A percentile compares a stretch with the other conserved stretches of the same genome.
phyloP scores from a whole-genome alignment of 306 rosid species.

The Albizia julibrissin region DNA sequence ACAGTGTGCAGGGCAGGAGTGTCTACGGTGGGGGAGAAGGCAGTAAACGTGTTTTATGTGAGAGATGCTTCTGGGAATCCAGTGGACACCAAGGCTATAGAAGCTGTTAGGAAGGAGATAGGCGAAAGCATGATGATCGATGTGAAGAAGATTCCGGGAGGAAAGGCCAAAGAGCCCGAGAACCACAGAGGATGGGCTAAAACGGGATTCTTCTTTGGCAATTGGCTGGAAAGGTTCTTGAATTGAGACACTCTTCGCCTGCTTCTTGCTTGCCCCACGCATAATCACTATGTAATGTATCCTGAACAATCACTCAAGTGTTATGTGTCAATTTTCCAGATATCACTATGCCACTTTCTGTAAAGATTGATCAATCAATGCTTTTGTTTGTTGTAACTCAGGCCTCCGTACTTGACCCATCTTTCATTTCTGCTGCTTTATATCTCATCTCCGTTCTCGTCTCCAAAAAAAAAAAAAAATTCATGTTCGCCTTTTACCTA shows the following conservation, averaged over 20 bases:
- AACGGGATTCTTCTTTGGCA: conserved; percentile 82
- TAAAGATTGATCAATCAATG: conserved; percentile 37
- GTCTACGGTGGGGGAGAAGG: conserved; percentile 77
- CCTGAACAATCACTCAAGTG: conserved; percentile 11
- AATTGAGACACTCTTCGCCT: conserved; percentile 9
- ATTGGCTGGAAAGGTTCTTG: conserved; percentile 76
- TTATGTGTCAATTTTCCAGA: conserved; percentile 1
- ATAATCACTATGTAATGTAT: conserved; percentile 31
- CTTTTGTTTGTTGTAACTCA: conserved; percentile 32
- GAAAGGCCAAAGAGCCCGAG: conserved; percentile 57
- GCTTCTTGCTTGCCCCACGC: conserved; percentile 19
- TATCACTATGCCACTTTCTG: conserved; percentile 1
- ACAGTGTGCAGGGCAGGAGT: conserved; percentile 77
- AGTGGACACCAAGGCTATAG: conserved; percentile 59
- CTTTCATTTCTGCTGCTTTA: conserved; percentile 3
- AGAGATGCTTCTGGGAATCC: conserved; percentile 79
- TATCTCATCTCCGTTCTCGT: background rate
- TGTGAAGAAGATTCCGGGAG: conserved; percentile 67
- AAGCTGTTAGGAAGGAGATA: conserved; percentile 69
- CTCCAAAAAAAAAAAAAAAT: background rate
- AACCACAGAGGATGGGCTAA: conserved; percentile 67
- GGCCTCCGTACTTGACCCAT: conserved; percentile 1
- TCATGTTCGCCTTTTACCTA: background rate
- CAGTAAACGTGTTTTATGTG: conserved; percentile 75
- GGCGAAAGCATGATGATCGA: conserved; percentile 68